Conservation (phyloP, 2,329 filamentous ascomycete genomes). For the Fusarium luffae region DNA sequence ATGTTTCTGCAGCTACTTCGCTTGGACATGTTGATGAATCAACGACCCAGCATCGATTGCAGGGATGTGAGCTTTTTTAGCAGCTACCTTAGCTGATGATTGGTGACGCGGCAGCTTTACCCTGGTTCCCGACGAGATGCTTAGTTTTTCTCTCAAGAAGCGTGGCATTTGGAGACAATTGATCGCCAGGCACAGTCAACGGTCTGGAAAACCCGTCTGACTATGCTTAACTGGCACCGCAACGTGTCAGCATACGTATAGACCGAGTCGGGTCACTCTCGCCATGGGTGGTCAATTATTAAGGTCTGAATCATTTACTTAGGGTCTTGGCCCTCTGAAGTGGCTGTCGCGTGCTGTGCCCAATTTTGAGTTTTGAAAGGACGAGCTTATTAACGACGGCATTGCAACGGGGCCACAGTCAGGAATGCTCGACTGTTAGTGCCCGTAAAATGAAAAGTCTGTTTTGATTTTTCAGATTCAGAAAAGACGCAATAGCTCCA, state of each 20-base stretch:
- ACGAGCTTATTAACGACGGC: slow-evolving; percentile 17
- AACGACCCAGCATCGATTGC: slow-evolving; percentile 11
- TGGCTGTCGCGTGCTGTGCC: slow-evolving; percentile 22
- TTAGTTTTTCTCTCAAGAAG: slow-evolving; percentile 6
- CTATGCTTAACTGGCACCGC: slow-evolving; percentile 27
- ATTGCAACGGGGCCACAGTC: slow-evolving; percentile 11
- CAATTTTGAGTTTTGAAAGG: slow-evolving; percentile 23
- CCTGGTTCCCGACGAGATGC: slow-evolving; percentile 31
- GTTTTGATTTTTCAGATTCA: slow-evolving; percentile 16
- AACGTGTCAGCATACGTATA: slow-evolving; percentile 25
- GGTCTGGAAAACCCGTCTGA: slow-evolving; percentile 24
- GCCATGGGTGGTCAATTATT: slow-evolving; percentile 2
- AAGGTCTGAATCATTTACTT: slow-evolving; percentile 22
- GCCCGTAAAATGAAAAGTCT: slow-evolving; percentile 31
- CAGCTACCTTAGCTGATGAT: slow-evolving; percentile 26
- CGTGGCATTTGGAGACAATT: slow-evolving; percentile 16
- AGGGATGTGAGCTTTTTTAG: slow-evolving; percentile 27
- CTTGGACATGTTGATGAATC: slow-evolving; percentile 19
- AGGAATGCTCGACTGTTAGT: slow-evolving; percentile 29
- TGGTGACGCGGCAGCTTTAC: slow-evolving; percentile 39
- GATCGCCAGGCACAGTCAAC: slow-evolving; percentile 40
- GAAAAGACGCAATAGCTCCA: slow-evolving; percentile 20
- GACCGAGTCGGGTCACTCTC: not conserved
- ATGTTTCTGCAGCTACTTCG: slow-evolving; percentile 1
- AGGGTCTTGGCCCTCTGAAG: not conserved